These are phyloP conservation scores for Chaetoscypha palmicola DNA, from an alignment of 2,329 filamentous ascomycete genomes.

Conservation along the genomic window DNA sequence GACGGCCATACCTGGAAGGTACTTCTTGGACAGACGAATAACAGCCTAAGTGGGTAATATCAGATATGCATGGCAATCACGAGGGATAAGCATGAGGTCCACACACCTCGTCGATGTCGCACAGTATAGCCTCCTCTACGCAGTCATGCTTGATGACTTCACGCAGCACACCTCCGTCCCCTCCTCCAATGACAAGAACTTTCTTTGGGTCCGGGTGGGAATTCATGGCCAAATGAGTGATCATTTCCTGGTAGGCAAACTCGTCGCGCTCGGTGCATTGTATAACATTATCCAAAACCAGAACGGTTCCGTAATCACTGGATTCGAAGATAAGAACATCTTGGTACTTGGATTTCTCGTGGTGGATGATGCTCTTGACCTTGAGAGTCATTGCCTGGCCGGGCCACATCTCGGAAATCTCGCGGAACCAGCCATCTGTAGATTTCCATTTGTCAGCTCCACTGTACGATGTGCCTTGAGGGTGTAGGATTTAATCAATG, in stretches of 20 bases:
- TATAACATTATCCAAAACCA: conserved; percentile 98
- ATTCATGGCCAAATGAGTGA: conserved; percentile 97
- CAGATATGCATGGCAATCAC: conserved; percentile 11
- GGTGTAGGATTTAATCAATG: conserved; percentile 7
- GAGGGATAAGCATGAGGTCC: conserved; percentile 5
- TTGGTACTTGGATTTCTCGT: conserved; percentile 99
- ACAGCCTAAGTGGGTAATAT: conserved; percentile 55
- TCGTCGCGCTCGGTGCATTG: conserved; percentile 98
- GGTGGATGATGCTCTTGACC: conserved; percentile 96
- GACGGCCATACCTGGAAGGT: conserved; percentile 86
- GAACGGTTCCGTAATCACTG: conserved; percentile 89
- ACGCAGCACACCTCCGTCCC: conserved; percentile 93
- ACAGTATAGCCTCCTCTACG: conserved; percentile 91
- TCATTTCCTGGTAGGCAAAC: conserved; percentile 99
- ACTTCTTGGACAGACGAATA: conserved; percentile 96
- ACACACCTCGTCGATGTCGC: conserved; percentile 89
- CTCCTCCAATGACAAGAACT: conserved; percentile 95
- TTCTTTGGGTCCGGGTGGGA: conserved; percentile 97
- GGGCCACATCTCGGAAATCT: conserved; percentile 98
- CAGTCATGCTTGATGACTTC: conserved; percentile 99
- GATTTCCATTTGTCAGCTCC: conserved; percentile 12
- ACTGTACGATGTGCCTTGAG: not conserved
- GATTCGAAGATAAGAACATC: conserved; percentile 99
- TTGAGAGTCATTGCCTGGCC: conserved; percentile 97
- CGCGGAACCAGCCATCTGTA: conserved; percentile 98